Evolutionary conservation across 176 grass and related monocot species (phyloP).

Genomic region (Oryza meyeriana): DNA sequence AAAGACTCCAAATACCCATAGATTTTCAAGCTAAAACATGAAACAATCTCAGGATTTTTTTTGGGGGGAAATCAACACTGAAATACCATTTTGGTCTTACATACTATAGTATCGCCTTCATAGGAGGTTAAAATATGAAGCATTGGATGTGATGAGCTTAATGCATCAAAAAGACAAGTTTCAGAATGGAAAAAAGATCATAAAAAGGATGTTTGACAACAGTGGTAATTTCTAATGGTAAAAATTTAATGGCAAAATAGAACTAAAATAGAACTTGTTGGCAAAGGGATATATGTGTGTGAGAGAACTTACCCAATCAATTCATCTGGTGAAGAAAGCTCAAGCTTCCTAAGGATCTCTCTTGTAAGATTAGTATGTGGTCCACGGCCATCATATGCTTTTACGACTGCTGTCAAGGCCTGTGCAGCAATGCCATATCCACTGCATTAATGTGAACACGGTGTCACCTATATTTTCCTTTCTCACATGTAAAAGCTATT

Average conservation of each 20-base stretch:
- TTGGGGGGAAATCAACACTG: neutral
- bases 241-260: neutral
- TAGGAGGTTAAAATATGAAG: neutral
- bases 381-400: constrained; percentile 83
- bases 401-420: constrained; percentile 89
- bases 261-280: neutral
- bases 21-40: constrained; percentile 12
- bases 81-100: constrained; percentile 8
- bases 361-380: constrained; percentile 76
- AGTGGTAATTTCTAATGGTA: neutral
- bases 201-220: neutral
- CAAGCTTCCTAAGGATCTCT: constrained; percentile 67
- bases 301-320: constrained; percentile 49
- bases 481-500: constrained; percentile 19
- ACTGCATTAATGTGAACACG: constrained; percentile 74
- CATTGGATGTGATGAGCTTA: neutral
- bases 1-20: constrained; percentile 1
- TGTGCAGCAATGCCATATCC: constrained; percentile 99
- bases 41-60: neutral
- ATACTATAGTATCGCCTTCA: neutral
- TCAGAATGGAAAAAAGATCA: neutral
- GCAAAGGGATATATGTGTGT: neutral
- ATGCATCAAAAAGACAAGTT: neutral
- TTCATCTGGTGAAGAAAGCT: constrained; percentile 93
- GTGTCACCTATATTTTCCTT: constrained; percentile 42